Evolutionary conservation across 2,329 filamentous ascomycete genomes (phyloP), one percentile per base, ranked within the genome.

Genomic region (Colletotrichum phormii): DNA sequence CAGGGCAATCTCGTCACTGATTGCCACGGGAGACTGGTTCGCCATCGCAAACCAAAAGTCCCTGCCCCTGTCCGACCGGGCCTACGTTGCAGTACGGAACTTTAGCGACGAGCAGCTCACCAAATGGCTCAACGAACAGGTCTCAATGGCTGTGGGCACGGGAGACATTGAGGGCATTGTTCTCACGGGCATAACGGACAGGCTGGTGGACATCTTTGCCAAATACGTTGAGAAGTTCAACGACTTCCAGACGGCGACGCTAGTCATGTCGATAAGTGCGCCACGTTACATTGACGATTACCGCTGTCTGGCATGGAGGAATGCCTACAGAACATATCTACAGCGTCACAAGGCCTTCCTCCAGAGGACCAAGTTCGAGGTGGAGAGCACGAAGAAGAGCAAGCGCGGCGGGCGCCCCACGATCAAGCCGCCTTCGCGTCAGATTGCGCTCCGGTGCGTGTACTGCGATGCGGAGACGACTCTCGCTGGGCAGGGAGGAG

Each of bases 91-190:
- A 1, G 85, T 96, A 37, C 87, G 90, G 67, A 89, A 92, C 81
- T 88, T 93, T 64, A 83, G 86, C 55, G 91, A 93, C 76, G 86
- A 88, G 6, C 85, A 89, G 75, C 86, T 93, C 54, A 89, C 89
- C 1, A 85, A 85, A 60, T 96, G 94, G 89, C 89, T 97, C 33
- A 85, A 89, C 33, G 88, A 91, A 31, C 88, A 93, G 75, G 90
- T 92, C 13, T 83, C 86, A 4, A 86, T 89, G 53, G 89, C 91
- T 18, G 88, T 92, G 62, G 83, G 85, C 13, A 88, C 89, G 4
- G 94, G 94, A 60, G 91, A 95, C 77, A 89, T 95, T 62, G 93
- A 95, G 81, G 94, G 92, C 37, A 89, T 97, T 53, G 89, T 95
- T 3, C 87, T 97, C 13, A 94, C 93, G 0, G 94, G 94, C 49